A percentile compares a stretch with the other conserved stretches of the same genome.
phyloP scores from a whole-genome alignment of 768 basidiomycete species.

The Leccinum aurantiacum region DNA sequence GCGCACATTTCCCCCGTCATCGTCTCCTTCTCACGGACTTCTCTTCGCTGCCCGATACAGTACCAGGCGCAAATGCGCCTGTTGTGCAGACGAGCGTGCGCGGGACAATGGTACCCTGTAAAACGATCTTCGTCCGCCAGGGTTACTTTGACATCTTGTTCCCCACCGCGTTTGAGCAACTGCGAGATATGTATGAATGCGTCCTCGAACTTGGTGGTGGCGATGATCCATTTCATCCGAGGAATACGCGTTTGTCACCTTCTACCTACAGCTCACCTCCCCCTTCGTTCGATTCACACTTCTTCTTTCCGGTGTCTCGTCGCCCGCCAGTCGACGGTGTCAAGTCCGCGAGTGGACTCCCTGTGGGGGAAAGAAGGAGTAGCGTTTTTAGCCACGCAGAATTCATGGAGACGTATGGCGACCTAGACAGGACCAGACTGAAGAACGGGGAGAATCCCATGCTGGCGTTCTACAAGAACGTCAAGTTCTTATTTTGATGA shows the following conservation, averaged over 20 bases:
- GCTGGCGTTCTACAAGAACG: conserved; percentile 89
- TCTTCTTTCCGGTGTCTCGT: conserved; percentile 62
- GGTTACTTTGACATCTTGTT: conserved; percentile 99
- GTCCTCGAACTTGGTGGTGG: conserved; percentile 53
- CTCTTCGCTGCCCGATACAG: conserved; percentile 79
- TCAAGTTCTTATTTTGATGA: conserved; percentile 82
- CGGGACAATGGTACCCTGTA: conserved; percentile 83
- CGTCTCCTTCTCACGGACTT: conserved; percentile 96
- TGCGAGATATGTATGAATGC: conserved; percentile 90
- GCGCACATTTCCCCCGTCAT: conserved; percentile 85
- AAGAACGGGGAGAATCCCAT: conserved; percentile 87
- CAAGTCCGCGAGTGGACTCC: conserved; percentile 69
- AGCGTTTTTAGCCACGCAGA: conserved; percentile 86
- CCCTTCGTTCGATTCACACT: conserved; percentile 55
- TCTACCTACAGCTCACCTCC: conserved; percentile 50
- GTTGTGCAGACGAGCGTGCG: conserved; percentile 94
- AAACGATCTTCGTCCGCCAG: conserved; percentile 88
- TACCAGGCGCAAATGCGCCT: conserved; percentile 67
- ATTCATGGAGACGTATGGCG: conserved; percentile 85
- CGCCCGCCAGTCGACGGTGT: conserved; percentile 70
- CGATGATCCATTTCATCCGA: conserved; percentile 20
- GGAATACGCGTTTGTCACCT: conserved; percentile 48
- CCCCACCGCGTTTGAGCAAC: conserved; percentile 83
- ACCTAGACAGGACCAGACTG: conserved; percentile 66
- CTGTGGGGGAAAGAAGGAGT: conserved; percentile 78